A percentile compares a stretch with the other conserved stretches of the same genome.
phyloP scores from a whole-genome alignment of 768 basidiomycete genomes.

The Tylopilus subfusipes region DNA sequence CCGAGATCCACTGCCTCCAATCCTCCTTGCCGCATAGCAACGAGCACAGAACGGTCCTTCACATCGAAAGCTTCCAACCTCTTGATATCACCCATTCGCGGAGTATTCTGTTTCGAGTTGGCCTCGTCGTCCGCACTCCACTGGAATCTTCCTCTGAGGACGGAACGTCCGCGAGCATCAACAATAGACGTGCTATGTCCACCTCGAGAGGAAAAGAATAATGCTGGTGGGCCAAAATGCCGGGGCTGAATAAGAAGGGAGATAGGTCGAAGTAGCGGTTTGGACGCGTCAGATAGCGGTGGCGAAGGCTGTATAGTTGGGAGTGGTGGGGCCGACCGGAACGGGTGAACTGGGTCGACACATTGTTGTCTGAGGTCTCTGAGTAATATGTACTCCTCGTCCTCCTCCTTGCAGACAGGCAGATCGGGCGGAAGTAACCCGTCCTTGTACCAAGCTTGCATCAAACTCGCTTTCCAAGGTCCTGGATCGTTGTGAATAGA shows the following conservation, averaged over 20 bases:
- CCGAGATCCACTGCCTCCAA: constrained; percentile 76
- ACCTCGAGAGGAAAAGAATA: constrained; percentile 87
- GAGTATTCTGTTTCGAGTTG: constrained; percentile 32
- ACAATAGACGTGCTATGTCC: constrained; percentile 88
- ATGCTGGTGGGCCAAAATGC: constrained; percentile 82
- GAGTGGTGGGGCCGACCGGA: constrained; percentile 47
- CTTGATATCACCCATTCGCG: constrained; percentile 77
- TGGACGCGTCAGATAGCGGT: constrained; percentile 36
- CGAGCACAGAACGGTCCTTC: constrained; percentile 67
- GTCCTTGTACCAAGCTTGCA: constrained; percentile 89
- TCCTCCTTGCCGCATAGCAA: constrained; percentile 85
- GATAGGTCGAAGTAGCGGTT: constrained; percentile 65
- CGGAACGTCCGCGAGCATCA: constrained; percentile 80
- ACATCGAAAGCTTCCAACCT: constrained; percentile 82
- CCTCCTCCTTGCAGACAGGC: constrained; percentile 76
- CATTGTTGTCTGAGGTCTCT: constrained; percentile 75
- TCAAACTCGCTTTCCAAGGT: constrained; percentile 82
- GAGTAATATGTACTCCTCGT: constrained; percentile 60
- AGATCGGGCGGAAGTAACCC: constrained; percentile 78
- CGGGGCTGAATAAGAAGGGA: constrained; percentile 74
- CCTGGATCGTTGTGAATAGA: constrained; percentile 41
- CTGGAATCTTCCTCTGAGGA: constrained; percentile 73
- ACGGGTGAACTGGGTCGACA: constrained; percentile 79
- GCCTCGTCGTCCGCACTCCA: constrained; percentile 70
- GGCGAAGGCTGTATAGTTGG: constrained; percentile 29